Evolutionary conservation across 345 rosid species (phyloP), one percentile per base, ranked within the genome.

Genomic region (Sapria himalayana): DNA sequence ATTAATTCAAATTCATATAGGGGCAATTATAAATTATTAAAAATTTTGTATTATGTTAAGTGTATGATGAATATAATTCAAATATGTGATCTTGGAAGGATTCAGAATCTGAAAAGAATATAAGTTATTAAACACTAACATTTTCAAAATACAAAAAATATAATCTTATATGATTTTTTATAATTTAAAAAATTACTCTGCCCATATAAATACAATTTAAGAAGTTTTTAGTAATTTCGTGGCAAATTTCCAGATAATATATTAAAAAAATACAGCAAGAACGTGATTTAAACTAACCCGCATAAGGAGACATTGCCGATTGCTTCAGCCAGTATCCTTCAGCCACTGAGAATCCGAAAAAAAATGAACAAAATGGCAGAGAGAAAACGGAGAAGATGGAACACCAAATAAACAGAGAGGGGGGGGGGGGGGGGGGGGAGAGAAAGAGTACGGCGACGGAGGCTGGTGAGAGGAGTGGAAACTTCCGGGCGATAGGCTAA

Each of bases 321-420:
- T 79, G 93, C 71, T 89, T 89, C 58, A 82, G 55, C 93, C 98
- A 89, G 66, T 82, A 89, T 38, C 94, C 94, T 59, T 89, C 98
- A 22, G 98, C 73, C 56, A 89, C 94, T 89, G 59, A 29, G 39
- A 21, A 43, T 16, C 29, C 58, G 12, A 46, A 10, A 31, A 37
- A 41, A 39, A 49, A 17, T 5, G 9, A 22, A 29, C 5, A 19
- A 29, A 17, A 9, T 13, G 13, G 4, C 20, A 32, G 22, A 8
- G 38, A 18, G 2, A 25, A 45, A 16, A 2, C 11, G 39, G 1
- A 11, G 23, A 3, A 27, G 3, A 22, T 15, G 7, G 38, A 18
- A 9, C 19, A 21, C 18, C 29, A 8, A 12, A 37, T 2, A 21
- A 3, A 21, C 4, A 39, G 15, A 19, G 34, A 17, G 12, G 21